Evolutionary conservation across 768 basidiomycete species (phyloP).

Genomic region (Gymnopilus dilepis): DNA sequence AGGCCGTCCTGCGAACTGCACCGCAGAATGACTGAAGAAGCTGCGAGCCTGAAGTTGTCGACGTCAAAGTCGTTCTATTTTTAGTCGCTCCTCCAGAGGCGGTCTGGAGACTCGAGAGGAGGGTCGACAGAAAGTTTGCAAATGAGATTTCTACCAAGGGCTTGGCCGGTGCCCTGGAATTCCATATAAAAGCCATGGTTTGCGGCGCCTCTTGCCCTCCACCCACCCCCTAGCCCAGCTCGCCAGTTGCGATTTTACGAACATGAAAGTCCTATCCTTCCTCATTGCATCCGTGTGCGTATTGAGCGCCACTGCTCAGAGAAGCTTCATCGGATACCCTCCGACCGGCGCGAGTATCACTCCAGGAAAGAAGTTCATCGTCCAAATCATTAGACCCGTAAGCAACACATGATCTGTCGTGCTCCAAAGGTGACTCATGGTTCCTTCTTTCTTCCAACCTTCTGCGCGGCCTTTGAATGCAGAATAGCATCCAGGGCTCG

Average conservation of each 20-base stretch:
- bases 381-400: slow-evolving; percentile 47
- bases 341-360: slow-evolving; percentile 28
- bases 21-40: neutral
- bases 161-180: neutral
- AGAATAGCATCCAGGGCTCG: slow-evolving; percentile 46
- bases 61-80: neutral
- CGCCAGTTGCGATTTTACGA: neutral
- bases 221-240: neutral
- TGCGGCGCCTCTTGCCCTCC: neutral
- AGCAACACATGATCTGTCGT: slow-evolving; percentile 16
- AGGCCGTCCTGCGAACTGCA: neutral
- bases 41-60: neutral
- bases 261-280: slow-evolving; percentile 22
- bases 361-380: slow-evolving; percentile 37
- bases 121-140: no score
- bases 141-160: no score
- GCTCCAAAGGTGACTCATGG: neutral
- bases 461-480: neutral
- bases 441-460: neutral
- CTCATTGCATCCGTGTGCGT: slow-evolving; percentile 26
- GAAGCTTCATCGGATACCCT: slow-evolving; percentile 39
- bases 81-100: neutral
- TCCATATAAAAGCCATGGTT: neutral
- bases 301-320: slow-evolving; percentile 43
- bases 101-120: no score